These are phyloP conservation scores for Scenedesmus sp. DNA, from an alignment of 163 green algal species.

Conservation along the genomic window DNA sequence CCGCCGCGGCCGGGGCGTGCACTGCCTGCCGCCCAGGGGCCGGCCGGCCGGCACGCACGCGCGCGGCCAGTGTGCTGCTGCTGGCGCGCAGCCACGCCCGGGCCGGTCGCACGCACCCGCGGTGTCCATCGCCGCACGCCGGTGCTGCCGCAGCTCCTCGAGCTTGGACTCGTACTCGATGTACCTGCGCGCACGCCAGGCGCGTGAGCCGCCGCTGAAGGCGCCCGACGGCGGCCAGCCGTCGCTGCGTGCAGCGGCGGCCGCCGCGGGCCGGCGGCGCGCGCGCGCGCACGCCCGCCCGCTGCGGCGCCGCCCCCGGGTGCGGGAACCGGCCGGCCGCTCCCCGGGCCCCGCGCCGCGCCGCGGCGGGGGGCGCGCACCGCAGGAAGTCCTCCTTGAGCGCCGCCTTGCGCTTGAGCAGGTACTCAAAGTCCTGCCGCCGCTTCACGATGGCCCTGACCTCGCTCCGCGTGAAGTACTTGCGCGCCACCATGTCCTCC, in stretches of 20 bases:
- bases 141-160: conserved; percentile 77
- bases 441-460: conserved; percentile 81
- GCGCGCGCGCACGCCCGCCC: too few relatives aligned
- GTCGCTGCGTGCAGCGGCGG: too few relatives aligned
- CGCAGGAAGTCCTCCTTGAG: conserved; percentile 82
- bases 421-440: conserved; percentile 89
- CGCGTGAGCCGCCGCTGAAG: not conserved
- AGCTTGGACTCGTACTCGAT: conserved; percentile 86
- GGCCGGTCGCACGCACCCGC: conserved; percentile 2
- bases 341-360: too few relatives aligned
- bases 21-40: too few relatives aligned
- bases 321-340: too few relatives aligned
- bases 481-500: conserved; percentile 86
- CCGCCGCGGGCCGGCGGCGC: too few relatives aligned
- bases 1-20: too few relatives aligned
- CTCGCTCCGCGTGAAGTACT: conserved; percentile 88
- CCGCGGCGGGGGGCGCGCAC: conserved; percentile 22
- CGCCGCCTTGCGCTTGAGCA: conserved; percentile 75
- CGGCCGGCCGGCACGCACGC: too few relatives aligned
- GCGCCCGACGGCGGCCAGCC: too few relatives aligned
- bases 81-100: too few relatives aligned
- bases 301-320: too few relatives aligned
- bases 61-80: too few relatives aligned
- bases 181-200: conserved; percentile 66
- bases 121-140: conserved; percentile 55